Conservation (phyloP, 345 rosid genomes). For the Physaria fendleri region DNA sequence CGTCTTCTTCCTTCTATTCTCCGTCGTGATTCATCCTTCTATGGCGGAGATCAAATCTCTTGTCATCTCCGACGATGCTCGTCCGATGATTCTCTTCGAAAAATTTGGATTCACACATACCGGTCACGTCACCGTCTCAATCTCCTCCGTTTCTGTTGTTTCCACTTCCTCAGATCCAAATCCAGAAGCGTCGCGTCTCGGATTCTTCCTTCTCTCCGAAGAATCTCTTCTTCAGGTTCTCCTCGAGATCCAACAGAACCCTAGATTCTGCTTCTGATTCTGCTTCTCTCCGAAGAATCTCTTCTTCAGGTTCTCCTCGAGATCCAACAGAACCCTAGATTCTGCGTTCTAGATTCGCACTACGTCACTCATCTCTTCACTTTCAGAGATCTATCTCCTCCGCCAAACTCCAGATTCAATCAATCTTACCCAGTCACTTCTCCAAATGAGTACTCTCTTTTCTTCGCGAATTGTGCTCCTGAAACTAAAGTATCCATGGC, state of each 20-base stretch:
- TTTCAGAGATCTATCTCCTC: slow-evolving; percentile 80
- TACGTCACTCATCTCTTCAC: slow-evolving; percentile 53
- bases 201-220: slow-evolving; percentile 92
- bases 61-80: slow-evolving; percentile 52
- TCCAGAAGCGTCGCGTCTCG: slow-evolving; percentile 60
- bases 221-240: slow-evolving; percentile 78
- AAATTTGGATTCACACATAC: slow-evolving; percentile 86
- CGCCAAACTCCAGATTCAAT: slow-evolving; percentile 55
- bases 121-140: slow-evolving; percentile 62
- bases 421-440: slow-evolving; percentile 53
- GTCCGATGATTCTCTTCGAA: slow-evolving; percentile 93
- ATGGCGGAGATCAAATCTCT: slow-evolving; percentile 68
- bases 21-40: slow-evolving; percentile 28
- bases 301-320: slow-evolving; percentile 76
- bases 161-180: slow-evolving; percentile 42
- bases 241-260: slow-evolving; percentile 74
- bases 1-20: slow-evolving; percentile 28
- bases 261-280: slow-evolving; percentile 87
- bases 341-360: slow-evolving; percentile 85
- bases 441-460: slow-evolving; percentile 83
- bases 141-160: slow-evolving; percentile 59
- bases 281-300: slow-evolving; percentile 85
- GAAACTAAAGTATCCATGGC: slow-evolving; percentile 76
- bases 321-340: slow-evolving; percentile 65
- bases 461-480: slow-evolving; percentile 84